Percentiles rank a stretch among this genome's conserved stretches.
phyloP scores from a whole-genome alignment of 768 basidiomycete genomes.

The Amanita subjunquillea region DNA sequence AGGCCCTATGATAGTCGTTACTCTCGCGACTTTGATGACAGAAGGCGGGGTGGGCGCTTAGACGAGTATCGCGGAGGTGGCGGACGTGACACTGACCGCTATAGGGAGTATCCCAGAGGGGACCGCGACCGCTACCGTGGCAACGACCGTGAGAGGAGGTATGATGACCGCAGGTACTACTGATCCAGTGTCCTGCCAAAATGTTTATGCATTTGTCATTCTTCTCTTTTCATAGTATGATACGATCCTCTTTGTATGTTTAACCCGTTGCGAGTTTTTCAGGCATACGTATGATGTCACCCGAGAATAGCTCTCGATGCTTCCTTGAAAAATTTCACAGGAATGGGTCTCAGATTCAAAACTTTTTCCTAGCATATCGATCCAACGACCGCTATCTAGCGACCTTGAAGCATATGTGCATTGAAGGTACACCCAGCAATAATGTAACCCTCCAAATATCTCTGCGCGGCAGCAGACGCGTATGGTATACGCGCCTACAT shows the following conservation, averaged over 20 bases:
- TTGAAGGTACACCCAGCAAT: no score
- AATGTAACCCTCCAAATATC: no score
- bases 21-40: slow-evolving; percentile 52
- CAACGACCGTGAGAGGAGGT: slow-evolving; percentile 17
- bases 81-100: slow-evolving; percentile 17
- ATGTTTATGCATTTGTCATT: not conserved
- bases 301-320: no score
- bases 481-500: not conserved
- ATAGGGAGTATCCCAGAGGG: slow-evolving; percentile 4
- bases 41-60: slow-evolving; percentile 38
- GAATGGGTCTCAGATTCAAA: no score
- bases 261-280: not conserved
- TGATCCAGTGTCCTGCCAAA: not conserved
- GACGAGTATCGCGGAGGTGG: slow-evolving; percentile 27
- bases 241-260: not conserved
- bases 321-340: not conserved
- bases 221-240: not conserved
- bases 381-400: no score
- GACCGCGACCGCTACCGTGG: slow-evolving; percentile 19
- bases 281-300: not conserved
- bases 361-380: no score
- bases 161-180: slow-evolving; percentile 25
- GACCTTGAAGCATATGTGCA: no score
- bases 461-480: not conserved
- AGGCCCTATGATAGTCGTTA: slow-evolving; percentile 89